Evolutionary conservation across 495 filamentous ascomycete species (phyloP).

Genomic region (Physcia stellaris): DNA sequence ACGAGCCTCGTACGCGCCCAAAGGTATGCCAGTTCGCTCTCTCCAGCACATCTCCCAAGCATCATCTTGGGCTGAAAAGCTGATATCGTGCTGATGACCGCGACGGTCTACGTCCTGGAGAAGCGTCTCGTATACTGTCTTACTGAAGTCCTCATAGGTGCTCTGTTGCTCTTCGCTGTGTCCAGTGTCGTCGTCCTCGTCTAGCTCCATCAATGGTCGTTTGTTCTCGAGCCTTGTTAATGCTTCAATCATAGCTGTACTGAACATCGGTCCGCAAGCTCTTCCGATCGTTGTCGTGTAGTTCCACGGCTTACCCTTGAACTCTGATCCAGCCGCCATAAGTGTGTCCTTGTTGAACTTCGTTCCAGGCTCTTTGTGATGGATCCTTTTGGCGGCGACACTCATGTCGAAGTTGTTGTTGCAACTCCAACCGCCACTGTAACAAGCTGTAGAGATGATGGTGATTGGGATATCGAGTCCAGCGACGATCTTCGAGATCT

Average conservation of each 20-base stretch:
- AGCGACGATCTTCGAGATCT: constrained; percentile 7
- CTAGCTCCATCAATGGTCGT: constrained; percentile 3
- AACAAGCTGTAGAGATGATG: constrained; percentile 17
- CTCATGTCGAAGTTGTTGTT: constrained; percentile 13
- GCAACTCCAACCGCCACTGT: constrained; percentile 17
- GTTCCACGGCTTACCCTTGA: constrained; percentile 14
- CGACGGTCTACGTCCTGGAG: constrained; percentile 10
- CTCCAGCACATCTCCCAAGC: constrained; percentile 14
- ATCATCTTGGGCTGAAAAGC: constrained; percentile 17
- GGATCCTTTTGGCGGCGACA: too few relatives aligned
- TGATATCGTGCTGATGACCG: constrained; percentile 11
- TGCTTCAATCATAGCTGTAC: constrained; percentile 14
- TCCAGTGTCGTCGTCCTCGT: neutral
- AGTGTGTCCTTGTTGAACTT: too few relatives aligned
- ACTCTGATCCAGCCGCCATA: constrained; percentile 14
- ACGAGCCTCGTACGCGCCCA: neutral
- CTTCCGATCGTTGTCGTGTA: constrained; percentile 11
- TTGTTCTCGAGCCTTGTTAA: constrained; percentile 5
- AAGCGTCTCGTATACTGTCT: constrained; percentile 11
- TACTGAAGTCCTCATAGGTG: constrained; percentile 10
- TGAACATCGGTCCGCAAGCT: constrained; percentile 14
- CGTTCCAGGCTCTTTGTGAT: too few relatives aligned
- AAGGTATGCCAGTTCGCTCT: constrained; percentile 14
- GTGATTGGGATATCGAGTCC: constrained; percentile 9
- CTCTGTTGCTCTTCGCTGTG: constrained; percentile 8